Base-by-base conservation (phyloP, 805 yeast genomes). In the Starmerella powellii region DNA sequence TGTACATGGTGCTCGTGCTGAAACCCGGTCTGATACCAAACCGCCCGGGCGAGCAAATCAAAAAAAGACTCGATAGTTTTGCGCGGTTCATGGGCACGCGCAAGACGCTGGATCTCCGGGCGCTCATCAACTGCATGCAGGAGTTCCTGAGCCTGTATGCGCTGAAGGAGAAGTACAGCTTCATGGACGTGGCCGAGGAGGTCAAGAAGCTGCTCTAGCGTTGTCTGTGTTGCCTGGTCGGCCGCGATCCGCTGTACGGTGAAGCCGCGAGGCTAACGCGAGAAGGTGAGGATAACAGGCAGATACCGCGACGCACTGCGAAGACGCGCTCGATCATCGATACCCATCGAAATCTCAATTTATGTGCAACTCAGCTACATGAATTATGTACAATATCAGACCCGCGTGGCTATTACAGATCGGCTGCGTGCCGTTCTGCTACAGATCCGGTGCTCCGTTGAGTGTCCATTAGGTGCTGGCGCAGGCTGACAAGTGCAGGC, bases 141-240 rank as follows among this genome's bases (percentile, higher is more conserved):
- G 95, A 86, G 52, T 63, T 86, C 55, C 70, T 88, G 32, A 75
- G 81, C 3, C 61, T 87, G 3, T 88, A 87, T 57, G 87, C 84
- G 37, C 71, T 74, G 6, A 87, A 96, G 95, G 85, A 81, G 50
- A 59, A 73, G n/a, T 86, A 82, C 55, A 84, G 82, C 53, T 31
- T 35, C 23, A 21, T 32, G 12, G 37, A 31, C 11, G 41, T 39
- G 17, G 44, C 51, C 15, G 45, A 38, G 34, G 42, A 47, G 21
- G 17, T 47, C 16, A 38, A 37, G 16, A 18, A 35, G 23, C 16
- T 40, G 37, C 28, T 23, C 26, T 23, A 23, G n/a, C n/a, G n/a
- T n/a, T n/a, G n/a, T 40, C n/a, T 40, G 31, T 35, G 12, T 4
- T 6, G 20, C n/a, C 18, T 8, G 26, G 12, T 6, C 8, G 6